Base-by-base conservation (phyloP, 1,139 yeast genomes). In the Blastobotrys malaysiensis region DNA sequence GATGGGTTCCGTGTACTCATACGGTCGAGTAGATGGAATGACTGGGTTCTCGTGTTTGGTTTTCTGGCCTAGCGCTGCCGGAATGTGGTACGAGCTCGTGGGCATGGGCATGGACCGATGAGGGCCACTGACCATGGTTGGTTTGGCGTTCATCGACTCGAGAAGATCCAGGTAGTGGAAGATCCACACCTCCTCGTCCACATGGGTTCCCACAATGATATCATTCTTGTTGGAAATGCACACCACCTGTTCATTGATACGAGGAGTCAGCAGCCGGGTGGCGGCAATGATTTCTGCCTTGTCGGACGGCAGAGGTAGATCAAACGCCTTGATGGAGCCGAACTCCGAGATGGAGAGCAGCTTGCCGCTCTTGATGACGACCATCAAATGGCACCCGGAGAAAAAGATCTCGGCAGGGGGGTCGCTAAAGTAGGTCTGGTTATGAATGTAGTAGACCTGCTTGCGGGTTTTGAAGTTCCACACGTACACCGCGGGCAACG, bases 241-340 rank as follows among this genome's bases (percentile, higher is more conserved):
- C 1, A 88, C 80, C 39, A 88, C 73, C 59, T 93, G 75, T 65
- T 87, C 95, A 62, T 82, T 84, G 27, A 87, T 83, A 65, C 95
- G 77, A 2, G 95, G 91, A 0, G 95, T 84, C 5, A 77, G 67
- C 9, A 88, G 68, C 55, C 79, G 78, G 48, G 77, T 78, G 49
- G 85, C 83, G 1, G 83, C 74, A 1, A 74, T 71, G 13, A 85
- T 51, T 18, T 55, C 51, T 16, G 48, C 51, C 39, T 49, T 49
- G 24, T 55, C 56, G 19, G 57, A 48, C 24, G 51, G 11, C n/a
- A 55, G 52, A 26, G 51, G 50, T 2, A 52, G 47, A 24, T 51
- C 46, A 9, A 56, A 46, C 5, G 48, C 50, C 4, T 48, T 52
- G 22, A 48, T 56, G 4, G 55, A 52, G 19, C 64, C 67, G 9